Evolutionary conservation across 768 basidiomycete species (phyloP).

Genomic region (Boletus sp.): DNA sequence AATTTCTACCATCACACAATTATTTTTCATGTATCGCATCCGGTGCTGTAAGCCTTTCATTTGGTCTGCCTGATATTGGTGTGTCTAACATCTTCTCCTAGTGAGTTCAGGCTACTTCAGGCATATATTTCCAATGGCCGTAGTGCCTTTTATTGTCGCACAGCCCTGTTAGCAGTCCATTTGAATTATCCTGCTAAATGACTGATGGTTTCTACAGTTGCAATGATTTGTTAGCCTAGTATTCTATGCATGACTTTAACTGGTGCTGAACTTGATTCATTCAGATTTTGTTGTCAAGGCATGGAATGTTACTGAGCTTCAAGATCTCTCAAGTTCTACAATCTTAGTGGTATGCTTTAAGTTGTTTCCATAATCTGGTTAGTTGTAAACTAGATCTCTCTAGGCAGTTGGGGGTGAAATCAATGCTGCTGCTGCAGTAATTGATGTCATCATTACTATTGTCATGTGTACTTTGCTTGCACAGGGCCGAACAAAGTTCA

Average conservation of each 20-base stretch:
- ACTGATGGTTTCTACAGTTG: background rate
- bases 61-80: background rate
- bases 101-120: background rate
- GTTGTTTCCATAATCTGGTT: too few species aligned
- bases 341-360: too few species aligned
- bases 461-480: background rate
- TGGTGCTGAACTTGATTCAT: background rate
- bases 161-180: background rate
- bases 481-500: background rate
- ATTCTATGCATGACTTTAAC: background rate
- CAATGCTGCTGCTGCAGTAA: too few species aligned
- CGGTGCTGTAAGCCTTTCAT: background rate
- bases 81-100: background rate
- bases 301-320: background rate
- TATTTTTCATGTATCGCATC: background rate
- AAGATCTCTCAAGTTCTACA: background rate
- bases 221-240: background rate
- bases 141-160: background rate
- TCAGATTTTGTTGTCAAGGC: background rate
- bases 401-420: background rate
- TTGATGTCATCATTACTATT: too few species aligned
- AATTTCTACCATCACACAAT: background rate
- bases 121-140: background rate
- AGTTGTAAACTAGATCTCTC: background rate
- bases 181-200: background rate